Percentiles rank a stretch among this genome's conserved stretches.
These are phyloP conservation scores for Heliocybe sulcata DNA, from an alignment of 1,284 basidiomycete genomes.

Conservation along the genomic window DNA sequence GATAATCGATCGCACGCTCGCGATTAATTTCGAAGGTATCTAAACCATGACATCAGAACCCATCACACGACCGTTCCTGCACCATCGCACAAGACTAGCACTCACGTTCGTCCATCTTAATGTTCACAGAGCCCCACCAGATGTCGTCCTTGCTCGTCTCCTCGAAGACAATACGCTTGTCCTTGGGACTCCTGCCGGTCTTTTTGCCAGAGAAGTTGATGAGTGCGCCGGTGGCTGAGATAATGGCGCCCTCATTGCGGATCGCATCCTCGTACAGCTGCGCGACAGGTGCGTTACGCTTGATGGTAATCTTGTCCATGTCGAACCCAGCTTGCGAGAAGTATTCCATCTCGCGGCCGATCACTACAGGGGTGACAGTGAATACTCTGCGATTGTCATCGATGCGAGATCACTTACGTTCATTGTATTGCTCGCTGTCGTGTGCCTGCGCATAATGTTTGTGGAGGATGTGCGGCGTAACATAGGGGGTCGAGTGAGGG, in stretches of 20 bases:
- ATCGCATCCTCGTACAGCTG: conserved; percentile 98
- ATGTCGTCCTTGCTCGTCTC: conserved; percentile 96
- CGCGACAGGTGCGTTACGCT: conserved; percentile 95
- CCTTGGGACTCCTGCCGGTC: conserved; percentile 96
- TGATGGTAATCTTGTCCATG: conserved; percentile 83
- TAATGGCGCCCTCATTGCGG: conserved; percentile 96
- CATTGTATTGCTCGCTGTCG: conserved; percentile 41
- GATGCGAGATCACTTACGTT: not conserved
- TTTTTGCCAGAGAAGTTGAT: conserved; percentile 99
- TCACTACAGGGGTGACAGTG: conserved; percentile 38
- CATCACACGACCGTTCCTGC: not conserved
- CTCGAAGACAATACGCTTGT: conserved; percentile 99
- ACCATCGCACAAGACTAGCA: conserved; percentile 13
- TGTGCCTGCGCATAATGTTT: conserved; percentile 70
- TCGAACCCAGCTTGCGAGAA: conserved; percentile 99
- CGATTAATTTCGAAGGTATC: conserved; percentile 99
- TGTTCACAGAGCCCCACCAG: conserved; percentile 99
- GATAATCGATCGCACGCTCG: conserved; percentile 98
- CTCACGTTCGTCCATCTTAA: conserved; percentile 96
- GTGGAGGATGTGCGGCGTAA: conserved; percentile 80
- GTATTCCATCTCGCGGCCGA: conserved; percentile 91
- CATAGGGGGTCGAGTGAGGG: conserved; percentile 67
- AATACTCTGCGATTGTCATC: not conserved
- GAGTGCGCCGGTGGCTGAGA: conserved; percentile 92
- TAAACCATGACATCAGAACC: conserved; percentile 21